These are phyloP conservation scores for Fraxinus sp. DNA, from an alignment of 305 asterid species.

Conservation along the genomic window DNA sequence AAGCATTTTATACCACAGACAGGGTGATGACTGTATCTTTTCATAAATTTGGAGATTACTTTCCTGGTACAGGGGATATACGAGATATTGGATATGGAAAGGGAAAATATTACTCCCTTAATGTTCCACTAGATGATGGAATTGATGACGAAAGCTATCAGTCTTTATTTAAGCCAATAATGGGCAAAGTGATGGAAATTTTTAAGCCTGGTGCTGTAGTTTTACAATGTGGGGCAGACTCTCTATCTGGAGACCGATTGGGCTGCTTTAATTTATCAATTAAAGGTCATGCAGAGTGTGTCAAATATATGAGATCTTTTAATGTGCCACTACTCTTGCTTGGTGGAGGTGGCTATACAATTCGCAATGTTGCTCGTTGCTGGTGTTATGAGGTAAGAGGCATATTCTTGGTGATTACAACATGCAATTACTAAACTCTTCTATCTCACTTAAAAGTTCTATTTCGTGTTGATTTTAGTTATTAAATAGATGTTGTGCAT, in stretches of 20 bases:
- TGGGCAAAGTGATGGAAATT: conserved; percentile 62
- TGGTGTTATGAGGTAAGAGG: conserved; percentile 61
- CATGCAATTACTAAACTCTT: background rate
- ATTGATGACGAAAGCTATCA: conserved; percentile 64
- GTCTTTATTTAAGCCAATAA: conserved; percentile 57
- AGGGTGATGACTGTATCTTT: conserved; percentile 68
- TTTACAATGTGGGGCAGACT: conserved; percentile 66
- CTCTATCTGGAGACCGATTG: conserved; percentile 58
- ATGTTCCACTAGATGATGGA: conserved; percentile 65
- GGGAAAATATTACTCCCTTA: conserved; percentile 61
- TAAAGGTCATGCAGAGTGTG: conserved; percentile 67
- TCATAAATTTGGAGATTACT: conserved; percentile 64
- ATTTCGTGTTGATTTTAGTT: conserved; percentile 5
- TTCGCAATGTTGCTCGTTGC: conserved; percentile 68
- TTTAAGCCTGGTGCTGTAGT: conserved; percentile 61
- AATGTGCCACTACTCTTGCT: conserved; percentile 56
- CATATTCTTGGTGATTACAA: background rate
- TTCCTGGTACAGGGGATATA: conserved; percentile 65
- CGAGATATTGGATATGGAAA: conserved; percentile 58
- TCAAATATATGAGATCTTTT: conserved; percentile 56
- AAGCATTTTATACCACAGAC: conserved; percentile 66
- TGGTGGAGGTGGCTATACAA: conserved; percentile 68
- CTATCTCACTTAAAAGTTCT: background rate
- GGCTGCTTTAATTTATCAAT: conserved; percentile 65
- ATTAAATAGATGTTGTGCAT: background rate